phyloP scores from a whole-genome alignment of 805 yeast genomes.

The Jamesozyma hellenica region DNA sequence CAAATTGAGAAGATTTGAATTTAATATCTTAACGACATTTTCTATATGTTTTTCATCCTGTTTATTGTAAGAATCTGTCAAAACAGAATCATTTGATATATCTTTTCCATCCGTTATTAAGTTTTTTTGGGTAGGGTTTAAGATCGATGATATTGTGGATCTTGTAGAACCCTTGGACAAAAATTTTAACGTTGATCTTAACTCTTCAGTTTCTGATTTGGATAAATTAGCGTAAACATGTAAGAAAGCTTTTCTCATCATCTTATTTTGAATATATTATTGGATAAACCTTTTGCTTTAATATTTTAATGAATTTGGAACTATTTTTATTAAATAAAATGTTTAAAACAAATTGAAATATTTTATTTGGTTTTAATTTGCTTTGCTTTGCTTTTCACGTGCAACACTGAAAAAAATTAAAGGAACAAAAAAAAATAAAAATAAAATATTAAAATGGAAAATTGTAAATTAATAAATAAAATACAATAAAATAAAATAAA shows the following conservation, averaged over 20 bases:
- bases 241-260: slow-evolving; percentile 16
- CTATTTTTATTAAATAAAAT: too few relatives aligned
- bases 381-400: neutral
- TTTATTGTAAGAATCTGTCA: neutral
- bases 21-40: slow-evolving; percentile 19
- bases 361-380: too few relatives aligned
- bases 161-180: slow-evolving; percentile 14
- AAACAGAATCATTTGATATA: neutral
- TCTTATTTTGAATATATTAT: neutral
- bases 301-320: too few relatives aligned
- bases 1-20: slow-evolving; percentile 22
- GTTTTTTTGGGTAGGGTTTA: neutral
- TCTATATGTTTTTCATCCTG: slow-evolving; percentile 17
- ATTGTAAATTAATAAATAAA: too few relatives aligned
- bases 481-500: too few relatives aligned
- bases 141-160: slow-evolving; percentile 4
- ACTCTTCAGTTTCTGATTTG: slow-evolving; percentile 18
- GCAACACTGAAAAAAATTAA: too few relatives aligned
- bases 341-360: too few relatives aligned
- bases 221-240: slow-evolving; percentile 11
- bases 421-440: too few relatives aligned
- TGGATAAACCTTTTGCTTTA: too few relatives aligned
- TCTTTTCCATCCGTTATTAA: neutral
- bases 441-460: too few relatives aligned
- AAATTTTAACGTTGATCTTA: slow-evolving; percentile 19